Evolutionary conservation across 257 asterid species (phyloP).

Genomic region (Capsicum pubescens): DNA sequence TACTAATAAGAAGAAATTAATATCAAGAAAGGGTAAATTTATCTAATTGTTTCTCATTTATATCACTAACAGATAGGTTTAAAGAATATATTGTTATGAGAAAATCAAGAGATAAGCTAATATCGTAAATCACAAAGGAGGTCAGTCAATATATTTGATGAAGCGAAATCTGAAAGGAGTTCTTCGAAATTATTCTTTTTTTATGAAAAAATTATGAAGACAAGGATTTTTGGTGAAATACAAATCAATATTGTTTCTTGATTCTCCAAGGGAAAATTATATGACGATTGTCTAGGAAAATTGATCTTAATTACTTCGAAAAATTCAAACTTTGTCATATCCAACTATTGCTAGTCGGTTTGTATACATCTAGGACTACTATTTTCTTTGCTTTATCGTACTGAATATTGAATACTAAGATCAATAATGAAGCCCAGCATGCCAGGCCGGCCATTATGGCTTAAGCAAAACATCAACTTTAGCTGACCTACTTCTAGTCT

Average conservation of each 20-base stretch:
- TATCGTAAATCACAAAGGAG: no score
- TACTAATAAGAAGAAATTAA: no score
- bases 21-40: no score
- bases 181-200: no score
- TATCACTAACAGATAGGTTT: no score
- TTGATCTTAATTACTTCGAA: neutral
- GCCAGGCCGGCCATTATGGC: neutral
- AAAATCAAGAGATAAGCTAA: no score
- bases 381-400: neutral
- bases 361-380: neutral
- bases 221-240: neutral
- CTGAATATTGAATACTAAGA: neutral
- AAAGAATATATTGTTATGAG: no score
- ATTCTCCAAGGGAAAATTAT: neutral
- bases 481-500: constrained; percentile 16
- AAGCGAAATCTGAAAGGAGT: no score
- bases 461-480: neutral
- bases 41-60: no score
- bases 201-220: no score
- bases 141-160: no score
- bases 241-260: neutral
- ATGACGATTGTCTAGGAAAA: neutral
- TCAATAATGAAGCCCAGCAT: neutral
- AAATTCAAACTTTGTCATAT: no score
- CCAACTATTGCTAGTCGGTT: neutral